Conservation (phyloP, 177 flowering plant genomes). For the Vitis hybrid region DNA sequence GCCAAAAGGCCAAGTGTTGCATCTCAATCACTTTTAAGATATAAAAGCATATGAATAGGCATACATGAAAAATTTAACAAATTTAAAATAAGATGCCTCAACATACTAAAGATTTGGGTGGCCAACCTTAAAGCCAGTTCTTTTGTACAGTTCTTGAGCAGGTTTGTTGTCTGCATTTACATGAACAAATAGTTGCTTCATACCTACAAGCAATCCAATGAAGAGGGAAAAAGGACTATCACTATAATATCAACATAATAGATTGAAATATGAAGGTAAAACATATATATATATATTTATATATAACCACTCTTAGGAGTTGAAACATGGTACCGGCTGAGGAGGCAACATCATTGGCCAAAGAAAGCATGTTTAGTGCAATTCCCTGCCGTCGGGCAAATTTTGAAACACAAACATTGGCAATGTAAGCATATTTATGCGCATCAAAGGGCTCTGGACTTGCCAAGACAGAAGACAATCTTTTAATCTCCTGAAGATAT, state of each 20-base stretch:
- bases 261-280: too few relatives aligned
- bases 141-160: constrained; percentile 56
- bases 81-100: background rate
- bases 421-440: constrained; percentile 59
- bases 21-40: background rate
- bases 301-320: background rate
- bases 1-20: background rate
- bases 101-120: background rate
- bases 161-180: constrained; percentile 62
- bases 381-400: constrained; percentile 67
- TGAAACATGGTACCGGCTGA: constrained; percentile 34
- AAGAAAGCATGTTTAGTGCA: constrained; percentile 56
- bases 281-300: too few relatives aligned
- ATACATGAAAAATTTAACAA: background rate
- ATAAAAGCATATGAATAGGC: background rate
- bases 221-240: background rate
- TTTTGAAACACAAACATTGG: constrained; percentile 64
- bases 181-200: constrained; percentile 62
- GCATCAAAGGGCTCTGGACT: constrained; percentile 43
- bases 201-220: constrained; percentile 29
- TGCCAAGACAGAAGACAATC: constrained; percentile 31
- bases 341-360: constrained; percentile 54
- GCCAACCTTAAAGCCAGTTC: constrained; percentile 58
- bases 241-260: background rate
- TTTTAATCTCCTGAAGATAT: constrained; percentile 45